phyloP scores from a whole-genome alignment of 352 stramenopile species.

The Blastocystis sp. region DNA sequence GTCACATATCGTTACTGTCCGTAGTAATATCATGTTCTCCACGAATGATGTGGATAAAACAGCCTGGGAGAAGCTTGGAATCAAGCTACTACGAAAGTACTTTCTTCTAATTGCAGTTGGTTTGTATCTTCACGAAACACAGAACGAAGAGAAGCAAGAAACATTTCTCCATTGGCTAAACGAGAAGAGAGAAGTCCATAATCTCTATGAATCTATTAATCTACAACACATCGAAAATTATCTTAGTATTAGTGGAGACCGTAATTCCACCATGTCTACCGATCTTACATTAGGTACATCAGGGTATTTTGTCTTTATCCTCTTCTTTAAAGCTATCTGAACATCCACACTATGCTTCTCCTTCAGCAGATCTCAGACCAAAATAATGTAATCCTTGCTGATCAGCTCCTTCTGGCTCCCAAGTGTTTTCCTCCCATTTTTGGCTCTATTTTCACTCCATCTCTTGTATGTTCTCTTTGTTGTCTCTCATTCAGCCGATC shows the following conservation, averaged over 20 bases:
- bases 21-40: background rate
- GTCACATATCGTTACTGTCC: background rate
- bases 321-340: slow-evolving; percentile 24
- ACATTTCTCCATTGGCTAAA: background rate
- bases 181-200: background rate
- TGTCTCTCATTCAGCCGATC: background rate
- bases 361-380: slow-evolving; percentile 28
- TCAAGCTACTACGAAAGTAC: slow-evolving; percentile 42
- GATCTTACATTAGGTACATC: background rate
- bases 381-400: background rate
- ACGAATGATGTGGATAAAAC: slow-evolving; percentile 13
- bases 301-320: background rate
- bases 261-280: background rate
- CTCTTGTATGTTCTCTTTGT: background rate
- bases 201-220: slow-evolving; percentile 23
- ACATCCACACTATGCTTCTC: slow-evolving; percentile 24
- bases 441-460: slow-evolving; percentile 25
- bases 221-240: slow-evolving; percentile 38
- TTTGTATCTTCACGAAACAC: slow-evolving; percentile 6
- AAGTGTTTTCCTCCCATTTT: background rate
- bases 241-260: background rate
- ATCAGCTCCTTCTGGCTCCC: background rate
- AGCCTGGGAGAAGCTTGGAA: background rate
- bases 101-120: slow-evolving; percentile 10
- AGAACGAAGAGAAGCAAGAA: background rate